Evolutionary conservation across 2,329 filamentous ascomycete species (phyloP).

Genomic region (Aspergillus sp.): DNA sequence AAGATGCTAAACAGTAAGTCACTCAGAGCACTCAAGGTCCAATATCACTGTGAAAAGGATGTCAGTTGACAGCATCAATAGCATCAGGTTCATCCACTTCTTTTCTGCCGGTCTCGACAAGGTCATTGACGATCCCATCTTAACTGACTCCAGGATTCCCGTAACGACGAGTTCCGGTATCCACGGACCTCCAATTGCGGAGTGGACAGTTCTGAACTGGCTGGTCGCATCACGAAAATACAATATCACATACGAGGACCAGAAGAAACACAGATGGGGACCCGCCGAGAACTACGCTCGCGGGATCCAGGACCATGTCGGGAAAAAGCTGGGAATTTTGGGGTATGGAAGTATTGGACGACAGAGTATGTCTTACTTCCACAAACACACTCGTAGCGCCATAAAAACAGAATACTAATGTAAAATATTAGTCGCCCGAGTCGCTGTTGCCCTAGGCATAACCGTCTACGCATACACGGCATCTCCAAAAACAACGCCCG

Average conservation of each 20-base stretch:
- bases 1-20: constrained; percentile 29
- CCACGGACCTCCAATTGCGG: constrained; percentile 64
- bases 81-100: constrained; percentile 55
- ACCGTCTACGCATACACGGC: constrained; percentile 74
- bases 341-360: constrained; percentile 64
- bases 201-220: constrained; percentile 66
- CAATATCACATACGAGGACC: constrained; percentile 55
- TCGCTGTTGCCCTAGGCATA: constrained; percentile 67
- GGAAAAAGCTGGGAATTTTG: constrained; percentile 59
- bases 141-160: constrained; percentile 52
- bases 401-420: constrained; percentile 1
- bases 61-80: constrained; percentile 14
- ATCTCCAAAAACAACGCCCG: constrained; percentile 64
- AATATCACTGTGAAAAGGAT: neutral
- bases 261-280: constrained; percentile 57
- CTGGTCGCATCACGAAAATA: constrained; percentile 59
- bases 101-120: constrained; percentile 60
- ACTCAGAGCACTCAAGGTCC: neutral
- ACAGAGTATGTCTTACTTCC: constrained; percentile 47
- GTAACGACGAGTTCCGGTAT: constrained; percentile 58
- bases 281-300: constrained; percentile 20
- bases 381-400: neutral
- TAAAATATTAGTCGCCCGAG: constrained; percentile 47
- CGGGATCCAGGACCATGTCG: constrained; percentile 54
- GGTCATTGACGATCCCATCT: constrained; percentile 53